Percentiles rank a stretch among this genome's conserved stretches.
These are phyloP conservation scores for Cladophialophora chaetospira DNA, from an alignment of 2,329 filamentous ascomycete genomes.

Conservation along the genomic window DNA sequence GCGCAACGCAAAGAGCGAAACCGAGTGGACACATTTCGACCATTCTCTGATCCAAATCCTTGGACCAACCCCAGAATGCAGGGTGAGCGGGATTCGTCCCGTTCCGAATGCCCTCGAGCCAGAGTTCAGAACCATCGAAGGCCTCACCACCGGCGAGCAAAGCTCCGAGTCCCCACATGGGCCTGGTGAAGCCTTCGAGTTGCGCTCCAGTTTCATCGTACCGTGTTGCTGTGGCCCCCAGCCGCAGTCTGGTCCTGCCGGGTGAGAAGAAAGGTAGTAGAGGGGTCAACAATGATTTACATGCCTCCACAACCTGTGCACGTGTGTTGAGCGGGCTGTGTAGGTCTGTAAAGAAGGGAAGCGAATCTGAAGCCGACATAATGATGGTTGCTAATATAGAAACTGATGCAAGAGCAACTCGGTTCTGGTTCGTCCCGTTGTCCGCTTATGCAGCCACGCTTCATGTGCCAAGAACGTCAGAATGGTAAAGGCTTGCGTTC, in stretches of 20 bases:
- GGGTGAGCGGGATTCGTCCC: slow-evolving; percentile 69
- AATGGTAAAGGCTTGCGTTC: background rate
- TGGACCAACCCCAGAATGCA: slow-evolving; percentile 76
- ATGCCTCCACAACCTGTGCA: slow-evolving; percentile 57
- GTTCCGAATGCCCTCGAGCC: slow-evolving; percentile 69
- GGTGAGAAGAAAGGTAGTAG: slow-evolving; percentile 72
- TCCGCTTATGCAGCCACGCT: background rate
- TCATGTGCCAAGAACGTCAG: too few relatives aligned
- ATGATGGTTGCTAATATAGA: background rate
- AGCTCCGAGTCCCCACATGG: slow-evolving; percentile 73
- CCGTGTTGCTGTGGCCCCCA: slow-evolving; percentile 71
- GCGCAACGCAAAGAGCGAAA: slow-evolving; percentile 70
- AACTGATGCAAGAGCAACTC: background rate
- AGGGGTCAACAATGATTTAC: slow-evolving; percentile 67
- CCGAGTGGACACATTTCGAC: slow-evolving; percentile 82
- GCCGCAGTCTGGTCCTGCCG: slow-evolving; percentile 63
- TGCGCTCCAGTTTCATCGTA: slow-evolving; percentile 78
- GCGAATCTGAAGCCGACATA: background rate
- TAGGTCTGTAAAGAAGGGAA: slow-evolving; percentile 14
- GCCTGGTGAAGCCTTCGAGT: slow-evolving; percentile 73
- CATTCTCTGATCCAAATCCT: slow-evolving; percentile 79
- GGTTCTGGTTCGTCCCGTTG: background rate
- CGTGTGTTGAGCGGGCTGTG: slow-evolving; percentile 30
- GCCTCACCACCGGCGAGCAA: slow-evolving; percentile 68
- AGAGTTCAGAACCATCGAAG: slow-evolving; percentile 65